Percentiles rank a stretch among this genome's conserved stretches.
These are phyloP conservation scores for Colletotrichum sp. DNA, from an alignment of 2,329 filamentous ascomycete species.

Conservation along the genomic window DNA sequence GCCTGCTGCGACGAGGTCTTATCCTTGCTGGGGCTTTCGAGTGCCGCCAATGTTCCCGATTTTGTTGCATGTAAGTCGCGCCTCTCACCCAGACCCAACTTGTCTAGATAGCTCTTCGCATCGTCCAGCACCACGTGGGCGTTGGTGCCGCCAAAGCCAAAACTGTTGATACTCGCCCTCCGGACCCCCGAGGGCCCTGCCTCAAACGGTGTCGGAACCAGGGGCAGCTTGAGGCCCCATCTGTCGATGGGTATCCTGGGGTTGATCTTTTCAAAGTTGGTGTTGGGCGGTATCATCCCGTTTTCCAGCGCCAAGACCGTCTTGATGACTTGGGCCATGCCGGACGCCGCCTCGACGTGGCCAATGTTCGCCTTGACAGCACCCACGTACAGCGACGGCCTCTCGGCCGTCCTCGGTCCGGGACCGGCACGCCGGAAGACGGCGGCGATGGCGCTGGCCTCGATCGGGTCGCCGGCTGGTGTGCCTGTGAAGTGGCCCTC, in stretches of 20 bases:
- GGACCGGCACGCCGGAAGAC: constrained; percentile 40
- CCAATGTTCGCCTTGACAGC: constrained; percentile 27
- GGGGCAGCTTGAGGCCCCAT: background rate
- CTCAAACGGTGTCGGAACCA: constrained; percentile 24
- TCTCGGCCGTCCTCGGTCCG: constrained; percentile 25
- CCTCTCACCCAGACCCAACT: background rate
- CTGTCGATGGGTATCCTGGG: background rate
- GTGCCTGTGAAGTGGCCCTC: constrained; percentile 41
- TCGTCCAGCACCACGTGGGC: constrained; percentile 28
- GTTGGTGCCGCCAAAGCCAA: constrained; percentile 33
- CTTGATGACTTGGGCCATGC: background rate
- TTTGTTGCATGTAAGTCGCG: background rate
- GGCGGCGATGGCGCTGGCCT: constrained; percentile 51
- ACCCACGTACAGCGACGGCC: constrained; percentile 25
- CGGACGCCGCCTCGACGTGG: background rate
- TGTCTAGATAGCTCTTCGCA: background rate
- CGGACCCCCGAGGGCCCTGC: background rate
- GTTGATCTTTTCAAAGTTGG: background rate
- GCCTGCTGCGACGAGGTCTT: background rate
- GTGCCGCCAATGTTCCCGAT: background rate
- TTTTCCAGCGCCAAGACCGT: background rate
- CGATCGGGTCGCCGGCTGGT: constrained; percentile 58
- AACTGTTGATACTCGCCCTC: constrained; percentile 30
- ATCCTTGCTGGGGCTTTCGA: background rate
- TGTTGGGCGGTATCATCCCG: background rate